A percentile compares a stretch with the other conserved stretches of the same genome.
phyloP scores from a whole-genome alignment of 2,329 filamentous ascomycete genomes.

The Aphanoascus verrucosus region DNA sequence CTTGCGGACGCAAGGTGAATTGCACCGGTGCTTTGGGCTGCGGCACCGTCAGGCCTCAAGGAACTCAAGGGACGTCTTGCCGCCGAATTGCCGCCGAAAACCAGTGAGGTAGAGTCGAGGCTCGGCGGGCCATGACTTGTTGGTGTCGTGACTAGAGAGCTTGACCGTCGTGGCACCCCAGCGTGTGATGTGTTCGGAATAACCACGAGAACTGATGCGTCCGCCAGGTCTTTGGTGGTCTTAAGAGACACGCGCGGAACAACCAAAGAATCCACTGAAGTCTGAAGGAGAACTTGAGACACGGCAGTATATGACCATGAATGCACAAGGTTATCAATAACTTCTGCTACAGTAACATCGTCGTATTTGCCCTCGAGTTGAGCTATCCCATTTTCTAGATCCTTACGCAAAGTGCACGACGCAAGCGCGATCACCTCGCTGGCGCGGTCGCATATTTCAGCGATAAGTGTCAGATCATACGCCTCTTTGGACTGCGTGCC shows the following conservation, averaged over 20 bases:
- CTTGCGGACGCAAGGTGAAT: constrained; percentile 73
- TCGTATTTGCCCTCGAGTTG: constrained; percentile 30
- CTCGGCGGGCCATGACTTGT: not conserved
- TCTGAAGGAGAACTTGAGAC: constrained; percentile 36
- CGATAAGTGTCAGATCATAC: constrained; percentile 69
- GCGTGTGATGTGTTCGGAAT: constrained; percentile 20
- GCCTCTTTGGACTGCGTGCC: constrained; percentile 47
- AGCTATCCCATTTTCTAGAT: constrained; percentile 56
- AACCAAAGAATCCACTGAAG: constrained; percentile 27
- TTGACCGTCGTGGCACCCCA: constrained; percentile 31
- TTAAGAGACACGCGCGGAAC: constrained; percentile 30
- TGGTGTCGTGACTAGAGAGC: constrained; percentile 14
- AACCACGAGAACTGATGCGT: constrained; percentile 17
- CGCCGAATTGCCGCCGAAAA: constrained; percentile 22
- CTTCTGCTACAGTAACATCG: constrained; percentile 19
- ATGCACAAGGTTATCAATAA: constrained; percentile 38
- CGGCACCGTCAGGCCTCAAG: constrained; percentile 33
- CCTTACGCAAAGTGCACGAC: constrained; percentile 66
- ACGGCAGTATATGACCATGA: constrained; percentile 38
- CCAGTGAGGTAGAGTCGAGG: not conserved
- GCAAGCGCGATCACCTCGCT: constrained; percentile 75
- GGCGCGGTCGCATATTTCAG: constrained; percentile 73
- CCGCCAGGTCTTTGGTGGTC: constrained; percentile 20
- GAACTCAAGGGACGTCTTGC: constrained; percentile 37
- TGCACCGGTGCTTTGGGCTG: constrained; percentile 46